phyloP scores from a whole-genome alignment of 2,329 filamentous ascomycete species.

The Emydomyces testavorans region DNA sequence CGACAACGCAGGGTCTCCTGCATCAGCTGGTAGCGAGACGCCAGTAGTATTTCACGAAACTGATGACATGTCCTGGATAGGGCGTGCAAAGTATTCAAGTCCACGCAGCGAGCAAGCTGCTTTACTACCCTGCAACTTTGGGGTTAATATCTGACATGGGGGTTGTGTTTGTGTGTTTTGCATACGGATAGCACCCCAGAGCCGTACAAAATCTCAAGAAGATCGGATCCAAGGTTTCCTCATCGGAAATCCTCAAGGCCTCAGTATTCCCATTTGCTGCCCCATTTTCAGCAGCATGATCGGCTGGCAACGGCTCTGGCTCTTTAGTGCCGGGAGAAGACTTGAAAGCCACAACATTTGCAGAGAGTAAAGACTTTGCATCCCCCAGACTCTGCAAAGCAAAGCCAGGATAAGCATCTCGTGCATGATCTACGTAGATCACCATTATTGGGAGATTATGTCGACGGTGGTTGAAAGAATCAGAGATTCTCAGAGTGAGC shows the following conservation, averaged over 20 bases:
- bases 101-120: conserved; percentile 63
- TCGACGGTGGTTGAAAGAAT: background rate
- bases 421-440: conserved; percentile 38
- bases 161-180: conserved; percentile 6
- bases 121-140: conserved; percentile 55
- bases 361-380: background rate
- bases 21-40: conserved; percentile 63
- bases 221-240: background rate
- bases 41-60: conserved; percentile 64
- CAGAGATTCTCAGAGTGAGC: background rate
- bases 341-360: background rate
- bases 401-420: conserved; percentile 20
- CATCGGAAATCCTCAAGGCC: background rate
- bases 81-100: conserved; percentile 76
- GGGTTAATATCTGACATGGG: conserved; percentile 10
- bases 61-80: conserved; percentile 72
- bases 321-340: background rate
- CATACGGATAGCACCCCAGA: conserved; percentile 41
- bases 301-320: conserved; percentile 5
- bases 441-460: conserved; percentile 32
- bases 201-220: conserved; percentile 29
- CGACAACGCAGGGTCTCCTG: conserved; percentile 66
- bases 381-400: background rate
- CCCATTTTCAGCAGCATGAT: conserved; percentile 13
- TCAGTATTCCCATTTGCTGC: conserved; percentile 7